Evolutionary conservation across 2,329 filamentous ascomycete genomes (phyloP).

Genomic region (Didymella pomorum): DNA sequence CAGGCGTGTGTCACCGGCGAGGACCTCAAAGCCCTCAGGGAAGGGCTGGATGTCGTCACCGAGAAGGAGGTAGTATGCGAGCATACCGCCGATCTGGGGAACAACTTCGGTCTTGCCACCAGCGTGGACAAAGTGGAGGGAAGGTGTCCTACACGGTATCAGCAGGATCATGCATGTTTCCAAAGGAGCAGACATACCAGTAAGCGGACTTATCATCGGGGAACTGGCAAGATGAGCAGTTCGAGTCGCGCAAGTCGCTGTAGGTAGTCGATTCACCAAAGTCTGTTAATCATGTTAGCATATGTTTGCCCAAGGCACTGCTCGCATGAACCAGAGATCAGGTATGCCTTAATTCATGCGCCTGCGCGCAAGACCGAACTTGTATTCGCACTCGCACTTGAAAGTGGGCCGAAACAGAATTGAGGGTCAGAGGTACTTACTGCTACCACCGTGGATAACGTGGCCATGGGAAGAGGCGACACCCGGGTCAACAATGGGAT

Average conservation of each 20-base stretch:
- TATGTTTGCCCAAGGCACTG: conserved; percentile 19
- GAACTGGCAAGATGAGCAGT: conserved; percentile 73
- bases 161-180: background rate
- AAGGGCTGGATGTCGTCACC: conserved; percentile 74
- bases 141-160: conserved; percentile 60
- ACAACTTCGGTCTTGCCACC: conserved; percentile 72
- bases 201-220: conserved; percentile 53
- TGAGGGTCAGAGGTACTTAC: conserved; percentile 54
- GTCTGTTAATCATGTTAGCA: conserved; percentile 41
- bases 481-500: conserved; percentile 49
- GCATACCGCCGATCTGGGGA: conserved; percentile 60
- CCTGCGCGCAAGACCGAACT: conserved; percentile 7
- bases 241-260: conserved; percentile 66
- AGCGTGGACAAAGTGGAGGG: conserved; percentile 71
- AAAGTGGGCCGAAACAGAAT: conserved; percentile 13
- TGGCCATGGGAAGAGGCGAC: conserved; percentile 43
- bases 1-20: conserved; percentile 69
- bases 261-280: conserved; percentile 71
- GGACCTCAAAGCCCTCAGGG: conserved; percentile 74
- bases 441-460: conserved; percentile 51
- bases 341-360: background rate
- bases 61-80: conserved; percentile 80
- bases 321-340: background rate
- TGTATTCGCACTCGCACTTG: conserved; percentile 11
- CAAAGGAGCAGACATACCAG: conserved; percentile 33